These are phyloP conservation scores for Sarocladium strictum DNA, from an alignment of 2,329 filamentous ascomycete genomes.

Conservation along the genomic window DNA sequence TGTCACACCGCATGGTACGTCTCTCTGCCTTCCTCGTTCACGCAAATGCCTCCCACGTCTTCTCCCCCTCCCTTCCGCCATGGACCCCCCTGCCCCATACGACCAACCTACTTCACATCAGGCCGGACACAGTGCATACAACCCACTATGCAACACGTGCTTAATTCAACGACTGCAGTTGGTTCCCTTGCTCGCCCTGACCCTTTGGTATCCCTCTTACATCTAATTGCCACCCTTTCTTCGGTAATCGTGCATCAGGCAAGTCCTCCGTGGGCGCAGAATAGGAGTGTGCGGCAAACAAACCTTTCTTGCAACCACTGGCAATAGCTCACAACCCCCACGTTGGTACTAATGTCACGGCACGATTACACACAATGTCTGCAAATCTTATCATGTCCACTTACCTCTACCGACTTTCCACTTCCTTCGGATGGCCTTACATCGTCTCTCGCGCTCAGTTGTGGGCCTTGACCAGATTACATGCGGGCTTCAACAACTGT, in stretches of 20 bases:
- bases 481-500: not conserved
- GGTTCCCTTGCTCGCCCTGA: not conserved
- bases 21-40: constrained; percentile 12
- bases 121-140: not conserved
- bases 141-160: constrained; percentile 5
- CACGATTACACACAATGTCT: no score
- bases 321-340: constrained; percentile 14
- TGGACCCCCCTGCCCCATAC: not conserved
- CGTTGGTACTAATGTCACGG: not conserved
- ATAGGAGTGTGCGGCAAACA: not conserved
- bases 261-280: not conserved
- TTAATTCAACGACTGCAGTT: constrained; percentile 10
- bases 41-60: constrained; percentile 11
- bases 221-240: not conserved
- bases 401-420: not conserved
- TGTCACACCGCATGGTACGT: constrained; percentile 52
- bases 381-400: not conserved
- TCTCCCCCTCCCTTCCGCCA: not conserved
- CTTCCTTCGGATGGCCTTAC: not conserved
- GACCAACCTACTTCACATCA: not conserved
- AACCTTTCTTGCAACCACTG: not conserved
- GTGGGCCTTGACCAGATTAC: not conserved
- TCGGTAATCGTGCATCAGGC: constrained; percentile 21
- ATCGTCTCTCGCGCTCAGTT: not conserved
- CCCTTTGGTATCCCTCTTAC: not conserved